These are phyloP conservation scores for Claviceps maximensis DNA, from an alignment of 2,329 filamentous ascomycete species.

Conservation along the genomic window DNA sequence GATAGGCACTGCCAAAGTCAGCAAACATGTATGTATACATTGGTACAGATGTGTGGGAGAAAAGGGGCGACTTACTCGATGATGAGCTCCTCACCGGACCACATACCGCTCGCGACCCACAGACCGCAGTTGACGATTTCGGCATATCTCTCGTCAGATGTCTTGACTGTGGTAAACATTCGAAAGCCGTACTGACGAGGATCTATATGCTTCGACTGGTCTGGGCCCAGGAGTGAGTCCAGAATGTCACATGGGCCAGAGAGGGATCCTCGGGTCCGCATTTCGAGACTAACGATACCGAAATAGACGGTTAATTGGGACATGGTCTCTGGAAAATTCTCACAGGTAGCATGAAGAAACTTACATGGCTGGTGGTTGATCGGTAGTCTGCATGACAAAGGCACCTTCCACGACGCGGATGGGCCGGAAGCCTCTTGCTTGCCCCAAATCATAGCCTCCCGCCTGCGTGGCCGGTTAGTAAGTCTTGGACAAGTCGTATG, in stretches of 20 bases:
- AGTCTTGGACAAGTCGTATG: background rate
- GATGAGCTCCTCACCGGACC: constrained; percentile 30
- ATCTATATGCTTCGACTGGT: constrained; percentile 25
- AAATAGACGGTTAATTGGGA: background rate
- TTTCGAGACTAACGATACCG: constrained; percentile 21
- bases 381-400: constrained; percentile 34
- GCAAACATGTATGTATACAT: background rate
- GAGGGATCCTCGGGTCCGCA: constrained; percentile 34
- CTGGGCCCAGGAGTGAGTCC: constrained; percentile 25
- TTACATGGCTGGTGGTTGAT: constrained; percentile 32
- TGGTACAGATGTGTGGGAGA: background rate
- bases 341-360: constrained; percentile 7
- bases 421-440: constrained; percentile 26
- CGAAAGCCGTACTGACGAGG: constrained; percentile 33
- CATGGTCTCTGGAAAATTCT: background rate
- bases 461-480: constrained; percentile 16
- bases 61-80: constrained; percentile 28
- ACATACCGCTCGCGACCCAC: constrained; percentile 36
- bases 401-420: constrained; percentile 34
- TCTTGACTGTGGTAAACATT: constrained; percentile 36
- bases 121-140: constrained; percentile 36
- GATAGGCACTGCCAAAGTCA: constrained; percentile 3
- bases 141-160: constrained; percentile 33
- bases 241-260: constrained; percentile 32
- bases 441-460: constrained; percentile 29